Base-by-base conservation (phyloP, 2,329 filamentous ascomycete species). In the Fusarium anthophilum region DNA sequence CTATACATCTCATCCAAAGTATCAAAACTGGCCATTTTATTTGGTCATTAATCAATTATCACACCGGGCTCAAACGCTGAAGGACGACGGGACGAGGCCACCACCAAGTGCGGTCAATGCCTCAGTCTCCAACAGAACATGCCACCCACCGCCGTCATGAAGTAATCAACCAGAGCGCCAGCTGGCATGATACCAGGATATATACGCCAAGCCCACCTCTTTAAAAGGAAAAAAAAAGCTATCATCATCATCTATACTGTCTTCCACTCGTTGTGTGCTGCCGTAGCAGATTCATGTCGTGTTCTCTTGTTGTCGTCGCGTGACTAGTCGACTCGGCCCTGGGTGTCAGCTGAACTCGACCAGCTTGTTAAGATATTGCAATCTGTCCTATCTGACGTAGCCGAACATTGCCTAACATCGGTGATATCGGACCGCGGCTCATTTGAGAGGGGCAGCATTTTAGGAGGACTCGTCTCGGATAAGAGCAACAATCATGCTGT, bases 401-500 rank as follows among this genome's bases (percentile, higher is more conserved):
- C 47, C 63, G 51, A 59, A 50, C 55, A 44, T 51, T 65, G 51
- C 63, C 67, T 65, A 62, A 51, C 56, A 65, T 53, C 58, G 48
- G 32, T 44, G 38, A 69, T 51, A 57, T 63, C 62, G 68, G 63
- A 68, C 70, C 56, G 61, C 63, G 55, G 43, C 62, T 78, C 63
- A 66, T 58, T 72, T 60, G 61, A 54, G 44, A 69, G 37, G 47
- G 47, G 57, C 15, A 54, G 60, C 53, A 63, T 66, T 56, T 92
- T 92, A 97, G 85, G 95, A 90, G 69, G 93, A 91, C 86, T 99
- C 96, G 84, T 98, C 96, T 81, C 93, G 92, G 87, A 99, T 99
- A 73, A 99, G 90, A 76, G 96, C 96, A 75, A 98, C 96, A 79
- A 96, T 96, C 94, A 96, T 97, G 92, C 94, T 97, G 90, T 98